Percentiles rank a stretch among this genome's conserved stretches.
These are phyloP conservation scores for Coniochaeta prunicola DNA, from an alignment of 2,329 filamentous ascomycete genomes.

Conservation along the genomic window DNA sequence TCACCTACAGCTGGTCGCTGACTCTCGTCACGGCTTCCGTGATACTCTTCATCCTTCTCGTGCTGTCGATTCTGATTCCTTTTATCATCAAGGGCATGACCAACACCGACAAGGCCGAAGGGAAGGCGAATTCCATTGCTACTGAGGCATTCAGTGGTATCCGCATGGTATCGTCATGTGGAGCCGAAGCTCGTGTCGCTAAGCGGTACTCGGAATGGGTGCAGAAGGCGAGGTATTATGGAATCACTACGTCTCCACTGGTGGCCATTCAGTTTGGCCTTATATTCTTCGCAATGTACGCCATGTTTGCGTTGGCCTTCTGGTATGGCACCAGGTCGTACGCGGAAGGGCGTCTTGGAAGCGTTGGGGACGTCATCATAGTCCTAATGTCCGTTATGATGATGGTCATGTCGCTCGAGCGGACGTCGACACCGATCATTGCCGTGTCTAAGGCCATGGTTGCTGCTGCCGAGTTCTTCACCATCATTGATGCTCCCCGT, in stretches of 20 bases:
- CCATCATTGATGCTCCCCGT: constrained; percentile 41
- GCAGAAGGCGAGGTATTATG: constrained; percentile 43
- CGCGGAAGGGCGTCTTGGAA: constrained; percentile 35
- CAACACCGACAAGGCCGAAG: constrained; percentile 42
- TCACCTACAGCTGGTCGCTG: constrained; percentile 50
- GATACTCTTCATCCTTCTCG: constrained; percentile 46
- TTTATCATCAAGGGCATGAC: constrained; percentile 46
- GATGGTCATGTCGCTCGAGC: constrained; percentile 48
- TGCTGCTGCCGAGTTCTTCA: constrained; percentile 51
- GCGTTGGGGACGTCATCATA: constrained; percentile 47
- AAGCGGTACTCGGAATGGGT: constrained; percentile 48
- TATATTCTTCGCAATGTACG: constrained; percentile 47
- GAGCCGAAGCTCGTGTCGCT: constrained; percentile 48
- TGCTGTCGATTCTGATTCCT: constrained; percentile 41
- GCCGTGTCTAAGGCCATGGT: constrained; percentile 50
- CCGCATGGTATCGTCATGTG: constrained; percentile 56
- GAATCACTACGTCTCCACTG: constrained; percentile 41
- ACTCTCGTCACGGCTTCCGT: constrained; percentile 51
- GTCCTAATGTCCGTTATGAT: constrained; percentile 54
- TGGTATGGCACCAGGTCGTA: constrained; percentile 54
- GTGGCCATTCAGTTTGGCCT: constrained; percentile 45
- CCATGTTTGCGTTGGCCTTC: constrained; percentile 50
- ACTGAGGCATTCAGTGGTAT: constrained; percentile 54
- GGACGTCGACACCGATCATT: constrained; percentile 50
- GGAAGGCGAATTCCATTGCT: constrained; percentile 50